phyloP scores from a whole-genome alignment of 352 stramenopile genomes.

The Phytopythium montanum region DNA sequence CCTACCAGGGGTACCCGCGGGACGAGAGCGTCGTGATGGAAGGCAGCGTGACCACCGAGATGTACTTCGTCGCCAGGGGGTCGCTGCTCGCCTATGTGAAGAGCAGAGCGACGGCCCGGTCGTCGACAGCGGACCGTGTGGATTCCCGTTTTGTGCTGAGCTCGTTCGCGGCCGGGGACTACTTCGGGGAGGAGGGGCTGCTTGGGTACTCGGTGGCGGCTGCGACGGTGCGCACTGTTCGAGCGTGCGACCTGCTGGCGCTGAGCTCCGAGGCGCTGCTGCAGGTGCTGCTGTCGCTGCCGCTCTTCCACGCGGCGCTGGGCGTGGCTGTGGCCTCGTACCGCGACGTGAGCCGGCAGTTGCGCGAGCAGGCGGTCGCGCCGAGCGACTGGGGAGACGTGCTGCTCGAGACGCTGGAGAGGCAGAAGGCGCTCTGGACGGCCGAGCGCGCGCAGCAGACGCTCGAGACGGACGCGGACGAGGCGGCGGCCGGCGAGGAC shows the following conservation, averaged over 20 bases:
- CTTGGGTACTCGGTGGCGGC: conserved; percentile 45
- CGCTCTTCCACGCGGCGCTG: conserved; percentile 31
- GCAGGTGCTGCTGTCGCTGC: conserved; percentile 33
- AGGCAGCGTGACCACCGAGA: conserved; percentile 56
- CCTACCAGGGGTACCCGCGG: conserved; percentile 61
- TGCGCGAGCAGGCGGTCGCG: background rate
- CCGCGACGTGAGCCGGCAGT: conserved; percentile 30
- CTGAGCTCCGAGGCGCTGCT: conserved; percentile 44
- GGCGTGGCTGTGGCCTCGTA: conserved; percentile 46
- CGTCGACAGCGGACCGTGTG: background rate
- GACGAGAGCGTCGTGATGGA: conserved; percentile 60
- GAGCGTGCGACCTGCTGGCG: conserved; percentile 25
- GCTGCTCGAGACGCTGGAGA: conserved; percentile 28
- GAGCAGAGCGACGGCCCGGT: conserved; percentile 2
- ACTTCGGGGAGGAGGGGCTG: conserved; percentile 57
- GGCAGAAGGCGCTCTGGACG: conserved; percentile 30
- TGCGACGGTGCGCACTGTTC: conserved; percentile 26
- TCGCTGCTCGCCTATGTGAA: conserved; percentile 25
- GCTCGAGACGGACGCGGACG: conserved; percentile 6
- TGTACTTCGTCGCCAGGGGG: conserved; percentile 73
- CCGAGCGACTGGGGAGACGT: conserved; percentile 32
- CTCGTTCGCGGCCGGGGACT: conserved; percentile 39
- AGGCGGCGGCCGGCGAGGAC: conserved; percentile 15
- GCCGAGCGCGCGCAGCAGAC: conserved; percentile 16
- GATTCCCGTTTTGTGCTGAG: conserved; percentile 6